Evolutionary conservation across 257 asterid species (phyloP), one percentile per base, ranked within the genome.

Genomic region (Asclepias syriaca): DNA sequence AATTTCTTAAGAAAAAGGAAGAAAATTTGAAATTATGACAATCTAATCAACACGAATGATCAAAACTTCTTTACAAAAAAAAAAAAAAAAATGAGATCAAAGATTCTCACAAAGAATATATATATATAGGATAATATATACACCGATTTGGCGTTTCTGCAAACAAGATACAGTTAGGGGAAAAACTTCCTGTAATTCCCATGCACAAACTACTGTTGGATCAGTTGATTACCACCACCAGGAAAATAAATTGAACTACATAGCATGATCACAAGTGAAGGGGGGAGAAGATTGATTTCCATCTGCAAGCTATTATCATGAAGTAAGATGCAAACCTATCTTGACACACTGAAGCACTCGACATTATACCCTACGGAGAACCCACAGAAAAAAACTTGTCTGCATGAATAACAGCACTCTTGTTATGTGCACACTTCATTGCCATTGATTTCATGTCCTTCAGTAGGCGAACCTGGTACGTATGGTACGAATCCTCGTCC

Each of bases 401-500:
- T 49, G 78, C 74, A 59, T 3, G 49, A 49, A 43, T 43, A 43
- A 60, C 0, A 29, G 34, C 18, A 29, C 10, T 6, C 46, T 61
- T 21, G 18, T 61, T 5, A 6, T 32, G 34, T 61, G 48, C 40
- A 32, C 48, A 50, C 79, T 79, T 80, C 84, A 78, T 5, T 46
- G 83, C 74, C 66, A 77, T 34, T 75, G 77, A 39, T 4, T 80
- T 53, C 70, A 10, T 80, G 83, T 71, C 72, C 85, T 66, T 94
- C 98, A 0, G 85, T 95, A 1, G 99, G 99, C 8, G 99, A 92
- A 56, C 94, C 95, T 2, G 97, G 98, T 3, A 85, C 90, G 13
- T 57, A 92, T 0, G 97, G 98, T 9, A 87, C 98, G 24, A 95
- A 95, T 11, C 99, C 99, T 67, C 99, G 96, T 15, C 99, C 99